A percentile compares a stretch with the other conserved stretches of the same genome.
Evolutionary conservation across 495 filamentous ascomycete species (phyloP).

Genomic region (Cairneyella variabilis): DNA sequence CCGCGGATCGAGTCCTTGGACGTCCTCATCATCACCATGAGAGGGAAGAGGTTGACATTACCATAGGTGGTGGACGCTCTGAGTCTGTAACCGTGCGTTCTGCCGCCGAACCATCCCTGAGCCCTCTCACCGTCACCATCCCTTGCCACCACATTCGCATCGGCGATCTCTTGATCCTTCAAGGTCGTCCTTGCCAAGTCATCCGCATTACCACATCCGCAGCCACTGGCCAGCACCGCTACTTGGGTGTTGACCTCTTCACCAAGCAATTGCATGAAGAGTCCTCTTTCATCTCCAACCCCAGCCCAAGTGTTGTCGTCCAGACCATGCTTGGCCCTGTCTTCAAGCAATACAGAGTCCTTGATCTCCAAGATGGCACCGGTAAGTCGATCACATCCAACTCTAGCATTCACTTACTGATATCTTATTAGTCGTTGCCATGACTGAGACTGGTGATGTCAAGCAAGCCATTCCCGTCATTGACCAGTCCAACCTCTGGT

Average conservation of each 20-base stretch:
- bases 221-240: slow-evolving; percentile 98
- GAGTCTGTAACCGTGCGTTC: slow-evolving; percentile 19
- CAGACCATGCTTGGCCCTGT: slow-evolving; percentile 99
- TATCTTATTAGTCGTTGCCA: slow-evolving; percentile 30
- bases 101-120: slow-evolving; percentile 22
- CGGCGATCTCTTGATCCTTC: slow-evolving; percentile 97
- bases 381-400: slow-evolving; percentile 24
- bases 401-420: slow-evolving; percentile 39
- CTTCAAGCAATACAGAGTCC: slow-evolving; percentile 99
- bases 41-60: slow-evolving; percentile 50
- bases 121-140: slow-evolving; percentile 90
- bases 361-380: slow-evolving; percentile 87
- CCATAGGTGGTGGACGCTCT: slow-evolving; percentile 16
- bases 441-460: slow-evolving; percentile 68
- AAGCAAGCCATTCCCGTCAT: slow-evolving; percentile 94
- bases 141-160: slow-evolving; percentile 99
- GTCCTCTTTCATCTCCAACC: slow-evolving; percentile 96
- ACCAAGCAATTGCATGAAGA: slow-evolving; percentile 99
- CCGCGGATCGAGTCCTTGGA: slow-evolving; percentile 68
- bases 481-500: slow-evolving; percentile 84
- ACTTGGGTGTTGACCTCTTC: slow-evolving; percentile 99
- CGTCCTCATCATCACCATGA: slow-evolving; percentile 50
- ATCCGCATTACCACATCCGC: slow-evolving; percentile 98
- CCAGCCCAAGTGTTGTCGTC: slow-evolving; percentile 90
- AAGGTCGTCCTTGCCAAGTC: slow-evolving; percentile 99